Base-by-base conservation (phyloP, 2,329 filamentous ascomycete species). In the Diaporthe ilicicola region DNA sequence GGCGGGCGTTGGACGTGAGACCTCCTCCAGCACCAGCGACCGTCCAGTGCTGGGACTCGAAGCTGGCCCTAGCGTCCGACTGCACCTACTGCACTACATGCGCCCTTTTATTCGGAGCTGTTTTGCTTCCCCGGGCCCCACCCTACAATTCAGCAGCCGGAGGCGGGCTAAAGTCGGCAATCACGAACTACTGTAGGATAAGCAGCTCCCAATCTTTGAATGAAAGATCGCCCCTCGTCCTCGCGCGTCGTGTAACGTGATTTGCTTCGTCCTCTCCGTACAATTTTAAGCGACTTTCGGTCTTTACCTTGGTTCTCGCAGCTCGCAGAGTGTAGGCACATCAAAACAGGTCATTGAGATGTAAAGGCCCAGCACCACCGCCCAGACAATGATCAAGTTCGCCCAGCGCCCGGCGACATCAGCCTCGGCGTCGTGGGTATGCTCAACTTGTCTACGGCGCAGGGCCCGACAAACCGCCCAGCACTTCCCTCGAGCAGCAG, bases 371-470 rank as follows among this genome's bases (percentile, higher is more conserved):
- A 55, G 13, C 55, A 34, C 24, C 19, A 17, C 24, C 37, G 44
- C 54, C 22, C 50, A 48, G 51, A 67, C 46, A 72, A 84, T 84
- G 82, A 81, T 83, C 72, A 81, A 79, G 74, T 70, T 79, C 61
- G 73, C 79, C 34, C 79, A 78, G 70, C 78, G 62, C 79, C 72
- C 84, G 82, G 80, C 84, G 82, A 80, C 82, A 55, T 29, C 64
- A 39, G 59, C 44, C 44, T 59, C 68, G 48, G 64, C 71, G 46
- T 70, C 87, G 73, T 91, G 90, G 90, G 86, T 90, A 75, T 92
- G 90, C 82, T 84, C 88, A 68, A 83, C 81, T 81, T 93, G 91
- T 80, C 82, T 89, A 24, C 56, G 72, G 73, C 81, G 80, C 75
- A 83, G 83, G 74, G 78, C 78, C 68, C 77, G 78, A 67, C 79